Base-by-base conservation (phyloP, 257 asterid species). In the Vinca minor region DNA sequence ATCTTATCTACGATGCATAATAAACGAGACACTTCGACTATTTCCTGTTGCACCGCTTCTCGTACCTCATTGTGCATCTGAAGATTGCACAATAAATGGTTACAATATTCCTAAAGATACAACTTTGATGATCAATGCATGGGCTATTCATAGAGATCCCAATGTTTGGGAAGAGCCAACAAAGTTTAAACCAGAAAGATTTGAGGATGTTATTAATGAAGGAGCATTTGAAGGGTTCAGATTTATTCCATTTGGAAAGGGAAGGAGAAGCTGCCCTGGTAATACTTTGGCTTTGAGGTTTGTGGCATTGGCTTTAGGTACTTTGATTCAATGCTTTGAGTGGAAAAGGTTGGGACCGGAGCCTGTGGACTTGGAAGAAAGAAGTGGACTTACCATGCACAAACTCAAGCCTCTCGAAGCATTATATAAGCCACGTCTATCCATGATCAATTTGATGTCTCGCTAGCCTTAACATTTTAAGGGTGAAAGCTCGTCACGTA, bases 31-130 rank as follows among this genome's bases (percentile, higher is more conserved):
- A 25, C 63, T 75, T 17, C 77, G 76, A 20, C 50, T 72, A 1
- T 78, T 68, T 28, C 80, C 80, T 4, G 70, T 73, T 1, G 78
- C 66, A 21, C 81, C 81, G 1, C 71, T 79, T 47, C 39, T 79
- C 0, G 72, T 54, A 1, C 78, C 81, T 0, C 80, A 64, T 2
- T 68, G 57, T 53, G 66, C 76, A 54, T 66, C 76, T 5, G 29
- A 45, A 15, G 42, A 69, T 5, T 75, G 81, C 65, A 63, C 48
- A 0, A 52, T 75, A 35, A 69, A 52, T 18, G 65, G 65, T 3
- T 66, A 49, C 39, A 42, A 49, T 1, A 55, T 75, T 15, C 74
- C 74, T 0, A 39, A 28, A 25, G 31, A 34, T 21, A 75, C 78
- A 44, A 72, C 67, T 62, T 15, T 72, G 20, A 11, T 78, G 35